phyloP scores from a whole-genome alignment of 2,329 filamentous ascomycete genomes.

The Botrytis deweyae region DNA sequence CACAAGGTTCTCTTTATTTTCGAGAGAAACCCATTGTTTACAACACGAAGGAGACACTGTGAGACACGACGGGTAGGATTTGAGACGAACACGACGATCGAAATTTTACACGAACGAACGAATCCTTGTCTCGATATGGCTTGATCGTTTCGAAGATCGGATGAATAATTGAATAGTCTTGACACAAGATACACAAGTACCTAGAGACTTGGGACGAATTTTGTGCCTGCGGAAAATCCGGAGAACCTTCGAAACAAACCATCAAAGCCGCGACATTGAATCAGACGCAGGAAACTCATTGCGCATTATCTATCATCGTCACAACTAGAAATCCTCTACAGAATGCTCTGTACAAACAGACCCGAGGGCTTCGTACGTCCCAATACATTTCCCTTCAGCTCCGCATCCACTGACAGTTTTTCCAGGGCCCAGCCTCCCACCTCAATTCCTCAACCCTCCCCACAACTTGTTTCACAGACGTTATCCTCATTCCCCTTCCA shows the following conservation, averaged over 20 bases:
- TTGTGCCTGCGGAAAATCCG: neutral
- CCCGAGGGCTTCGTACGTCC: slow-evolving; percentile 40
- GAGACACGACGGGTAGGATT: slow-evolving; percentile 6
- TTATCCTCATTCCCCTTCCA: slow-evolving; percentile 41
- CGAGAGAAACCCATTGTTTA: neutral
- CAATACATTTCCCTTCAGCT: neutral
- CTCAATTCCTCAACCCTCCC: slow-evolving; percentile 39
- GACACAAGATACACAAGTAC: slow-evolving; percentile 1
- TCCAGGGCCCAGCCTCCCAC: slow-evolving; percentile 39
- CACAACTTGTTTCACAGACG: slow-evolving; percentile 42
- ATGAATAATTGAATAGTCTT: neutral
- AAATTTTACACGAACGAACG: neutral
- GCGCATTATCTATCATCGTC: neutral
- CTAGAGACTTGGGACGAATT: neutral
- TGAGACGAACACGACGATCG: slow-evolving; percentile 3
- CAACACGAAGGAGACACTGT: neutral
- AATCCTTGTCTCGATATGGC: slow-evolving; percentile 1
- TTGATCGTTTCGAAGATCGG: slow-evolving; percentile 1
- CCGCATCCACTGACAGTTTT: neutral
- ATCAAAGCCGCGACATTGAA: neutral
- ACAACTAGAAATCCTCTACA: neutral
- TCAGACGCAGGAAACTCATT: neutral
- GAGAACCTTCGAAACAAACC: neutral
- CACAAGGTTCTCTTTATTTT: neutral
- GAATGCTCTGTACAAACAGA: slow-evolving; percentile 37